Conservation (phyloP, 2,329 filamentous ascomycete genomes). For the Fusarium tricinctum region DNA sequence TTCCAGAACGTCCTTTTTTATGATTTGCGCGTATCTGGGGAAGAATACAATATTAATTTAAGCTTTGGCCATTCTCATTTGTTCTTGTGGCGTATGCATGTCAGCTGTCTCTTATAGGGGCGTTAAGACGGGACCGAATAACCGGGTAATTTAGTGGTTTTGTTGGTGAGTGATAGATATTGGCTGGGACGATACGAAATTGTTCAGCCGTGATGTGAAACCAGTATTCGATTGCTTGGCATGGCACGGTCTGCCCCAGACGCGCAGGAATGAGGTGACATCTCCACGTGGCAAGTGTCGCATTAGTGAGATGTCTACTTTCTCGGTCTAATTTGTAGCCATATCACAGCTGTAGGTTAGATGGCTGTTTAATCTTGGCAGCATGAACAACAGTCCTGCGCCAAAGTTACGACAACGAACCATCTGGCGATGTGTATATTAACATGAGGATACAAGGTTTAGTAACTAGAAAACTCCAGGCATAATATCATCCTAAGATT, state of each 20-base stretch:
- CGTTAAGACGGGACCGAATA: neutral
- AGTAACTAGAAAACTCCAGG: too few relatives aligned
- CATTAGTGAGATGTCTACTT: neutral
- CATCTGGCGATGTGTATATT: too few relatives aligned
- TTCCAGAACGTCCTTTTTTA: neutral
- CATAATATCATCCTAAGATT: too few relatives aligned
- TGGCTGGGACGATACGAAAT: too few relatives aligned
- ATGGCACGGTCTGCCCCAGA: neutral
- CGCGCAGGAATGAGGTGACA: neutral
- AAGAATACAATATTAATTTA: neutral
- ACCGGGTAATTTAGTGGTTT: neutral
- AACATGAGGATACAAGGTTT: too few relatives aligned
- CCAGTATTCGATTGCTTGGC: fast-evolving
- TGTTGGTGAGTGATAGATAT: neutral
- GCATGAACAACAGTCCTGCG: neutral
- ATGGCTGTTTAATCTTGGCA: neutral
- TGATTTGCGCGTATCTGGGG: slow-evolving; percentile 13
- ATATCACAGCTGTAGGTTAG: neutral
- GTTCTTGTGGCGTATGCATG: neutral
- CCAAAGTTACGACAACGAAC: too few relatives aligned
- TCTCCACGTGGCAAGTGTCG: slow-evolving; percentile 10
- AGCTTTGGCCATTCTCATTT: neutral
- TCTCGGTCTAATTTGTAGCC: neutral
- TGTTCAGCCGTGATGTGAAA: slow-evolving; percentile 1
- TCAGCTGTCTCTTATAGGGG: neutral